Evolutionary conservation across 805 yeast genomes (phyloP), one percentile per base, ranked within the genome.

Genomic region (Candida dajiaensis): DNA sequence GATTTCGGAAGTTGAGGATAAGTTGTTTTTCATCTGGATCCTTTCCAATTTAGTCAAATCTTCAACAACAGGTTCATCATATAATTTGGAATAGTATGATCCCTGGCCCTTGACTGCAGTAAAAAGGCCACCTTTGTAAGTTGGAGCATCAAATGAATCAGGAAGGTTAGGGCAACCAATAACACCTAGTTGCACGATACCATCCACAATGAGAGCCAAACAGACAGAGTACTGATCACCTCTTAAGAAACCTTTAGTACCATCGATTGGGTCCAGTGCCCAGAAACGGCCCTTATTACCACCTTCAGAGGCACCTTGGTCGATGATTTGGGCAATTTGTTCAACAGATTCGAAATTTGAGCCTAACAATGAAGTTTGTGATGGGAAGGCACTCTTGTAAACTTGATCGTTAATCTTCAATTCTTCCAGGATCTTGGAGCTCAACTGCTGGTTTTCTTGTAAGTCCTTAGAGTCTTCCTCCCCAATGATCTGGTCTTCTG

Each of bases 181-280:
- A 22, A 87, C 95, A 43, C 99, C 99, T 42, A 94, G 74, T 50
- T 84, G 81, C 1, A 89, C 95, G 42, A 78, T 72, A 13, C 96
- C 95, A 59, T 90, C 85, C 26, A 81, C 95, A 41, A 94, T 82
- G 54, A 94, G 69, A 0, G 96, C 97, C 40, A 94, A 71, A 62
- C 99, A 94, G 1, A 94, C 95, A 2, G 99, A 97, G 65, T 89
- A 94, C 63, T 94, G 99, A 53, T 90, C 97, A 41, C 96, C 95
- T 61, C 99, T 76, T 45, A 94, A 70, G 63, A 94, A 94, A 0
- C 99, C 99, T 64, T 83, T 94, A 19, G 99, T 94, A 8, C 99
- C 99, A 62, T 94, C 99, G 51, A 94, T 90, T 36, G 99, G 99
- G 61, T 94, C 99, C 59, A 94, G 70, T 1, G 97, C 96, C 99